These are phyloP conservation scores for Ensete glaucum DNA, from an alignment of 176 grass and related monocot genomes.

Conservation along the genomic window DNA sequence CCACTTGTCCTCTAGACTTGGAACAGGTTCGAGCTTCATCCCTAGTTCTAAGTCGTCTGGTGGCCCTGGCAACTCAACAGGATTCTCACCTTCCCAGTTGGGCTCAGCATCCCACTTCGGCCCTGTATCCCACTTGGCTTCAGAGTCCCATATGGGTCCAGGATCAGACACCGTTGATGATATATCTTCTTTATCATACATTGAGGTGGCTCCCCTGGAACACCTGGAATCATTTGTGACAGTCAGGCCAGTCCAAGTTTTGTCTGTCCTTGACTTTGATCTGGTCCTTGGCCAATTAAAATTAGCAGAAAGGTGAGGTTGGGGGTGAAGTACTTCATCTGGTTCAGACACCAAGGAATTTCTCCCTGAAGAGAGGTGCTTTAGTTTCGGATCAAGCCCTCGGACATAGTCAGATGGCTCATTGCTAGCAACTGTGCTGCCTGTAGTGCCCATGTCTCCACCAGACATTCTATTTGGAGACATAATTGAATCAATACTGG, in stretches of 20 bases:
- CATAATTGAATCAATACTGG: constrained; percentile 97
- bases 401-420: constrained; percentile 89
- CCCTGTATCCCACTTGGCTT: constrained; percentile 70
- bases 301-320: constrained; percentile 67
- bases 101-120: constrained; percentile 70
- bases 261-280: constrained; percentile 66
- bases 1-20: constrained; percentile 38
- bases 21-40: constrained; percentile 6
- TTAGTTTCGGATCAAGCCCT: constrained; percentile 74
- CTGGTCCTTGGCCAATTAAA: constrained; percentile 82
- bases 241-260: constrained; percentile 34
- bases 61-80: constrained; percentile 14
- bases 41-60: constrained; percentile 19
- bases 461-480: constrained; percentile 59
- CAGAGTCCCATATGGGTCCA: constrained; percentile 80
- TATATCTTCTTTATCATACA: constrained; percentile 90
- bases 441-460: constrained; percentile 47
- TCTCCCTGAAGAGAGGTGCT: constrained; percentile 65
- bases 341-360: constrained; percentile 82
- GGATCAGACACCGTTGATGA: constrained; percentile 93
- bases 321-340: constrained; percentile 82
- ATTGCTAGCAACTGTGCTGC: constrained; percentile 50
- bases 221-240: constrained; percentile 45
- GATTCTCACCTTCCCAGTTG: constrained; percentile 54
- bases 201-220: constrained; percentile 57